Evolutionary conservation across 257 asterid species (phyloP).

Genomic region (Solanum pinnatisectum): DNA sequence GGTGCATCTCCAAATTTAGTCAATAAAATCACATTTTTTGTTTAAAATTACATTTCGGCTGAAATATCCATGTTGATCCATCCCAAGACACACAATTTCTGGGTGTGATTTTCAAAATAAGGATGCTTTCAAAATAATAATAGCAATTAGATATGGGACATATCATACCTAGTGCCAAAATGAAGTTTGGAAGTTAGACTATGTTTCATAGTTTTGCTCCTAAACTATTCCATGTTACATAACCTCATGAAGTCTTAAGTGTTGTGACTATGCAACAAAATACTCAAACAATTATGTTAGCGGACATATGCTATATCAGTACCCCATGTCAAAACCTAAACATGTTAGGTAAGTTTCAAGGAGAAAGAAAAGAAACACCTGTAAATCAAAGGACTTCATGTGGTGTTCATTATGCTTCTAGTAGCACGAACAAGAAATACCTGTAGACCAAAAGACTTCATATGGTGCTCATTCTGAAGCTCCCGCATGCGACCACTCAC

Average conservation of each 20-base stretch:
- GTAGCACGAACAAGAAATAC: constrained; percentile 26
- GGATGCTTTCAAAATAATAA: not conserved
- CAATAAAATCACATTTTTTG: not conserved
- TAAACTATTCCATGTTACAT: not conserved
- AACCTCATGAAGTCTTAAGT: not conserved
- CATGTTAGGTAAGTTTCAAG: not conserved
- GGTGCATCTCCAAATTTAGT: not conserved
- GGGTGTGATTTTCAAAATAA: not conserved
- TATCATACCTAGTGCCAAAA: not conserved
- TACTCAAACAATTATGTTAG: not conserved
- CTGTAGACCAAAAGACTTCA: constrained; percentile 88
- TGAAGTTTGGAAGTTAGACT: not conserved
- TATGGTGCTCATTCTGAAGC: constrained; percentile 75
- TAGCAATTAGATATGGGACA: not conserved
- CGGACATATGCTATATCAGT: not conserved
- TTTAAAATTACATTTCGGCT: not conserved
- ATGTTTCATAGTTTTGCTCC: not conserved
- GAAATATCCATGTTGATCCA: not conserved
- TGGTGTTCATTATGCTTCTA: constrained; percentile 35
- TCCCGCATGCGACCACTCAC: constrained; percentile 93
- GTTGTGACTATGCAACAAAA: not conserved
- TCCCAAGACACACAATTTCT: not conserved
- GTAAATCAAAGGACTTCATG: constrained; percentile 71
- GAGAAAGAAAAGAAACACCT: constrained; percentile 31
- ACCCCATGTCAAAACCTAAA: not conserved